Conservation (phyloP, 2,329 filamentous ascomycete genomes). For the Stagonosporopsis rhizophila region DNA sequence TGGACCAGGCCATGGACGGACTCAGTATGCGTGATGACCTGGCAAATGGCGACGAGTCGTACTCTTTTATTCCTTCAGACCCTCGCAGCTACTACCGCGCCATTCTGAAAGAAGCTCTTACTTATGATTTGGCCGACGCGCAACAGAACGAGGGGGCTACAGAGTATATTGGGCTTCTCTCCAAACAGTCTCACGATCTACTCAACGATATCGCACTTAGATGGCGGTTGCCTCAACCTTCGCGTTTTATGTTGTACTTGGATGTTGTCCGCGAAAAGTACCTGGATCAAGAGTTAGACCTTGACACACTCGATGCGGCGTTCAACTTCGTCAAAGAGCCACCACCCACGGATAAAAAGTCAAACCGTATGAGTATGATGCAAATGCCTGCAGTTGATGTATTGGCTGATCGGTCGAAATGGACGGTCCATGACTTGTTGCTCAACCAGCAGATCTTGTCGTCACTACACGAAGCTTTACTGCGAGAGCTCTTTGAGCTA, state of each 20-base stretch:
- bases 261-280: constrained; percentile 89
- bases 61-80: constrained; percentile 89
- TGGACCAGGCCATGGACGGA: constrained; percentile 73
- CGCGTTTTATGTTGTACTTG: constrained; percentile 78
- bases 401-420: constrained; percentile 58
- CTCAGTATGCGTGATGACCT: constrained; percentile 65
- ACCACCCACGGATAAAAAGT: constrained; percentile 68
- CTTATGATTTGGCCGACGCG: constrained; percentile 64
- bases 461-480: constrained; percentile 77
- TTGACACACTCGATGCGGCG: constrained; percentile 81
- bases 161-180: constrained; percentile 62
- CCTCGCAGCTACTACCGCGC: constrained; percentile 83
- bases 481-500: constrained; percentile 87
- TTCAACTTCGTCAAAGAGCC: constrained; percentile 83
- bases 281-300: constrained; percentile 78
- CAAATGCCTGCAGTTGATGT: constrained; percentile 41
- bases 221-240: constrained; percentile 88
- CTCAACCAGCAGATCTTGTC: constrained; percentile 77
- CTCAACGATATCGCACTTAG: constrained; percentile 83
- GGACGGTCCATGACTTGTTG: constrained; percentile 58
- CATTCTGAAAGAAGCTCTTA: constrained; percentile 78
- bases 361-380: constrained; percentile 58
- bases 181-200: constrained; percentile 80
- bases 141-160: constrained; percentile 53
- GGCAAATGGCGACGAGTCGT: constrained; percentile 67